Evolutionary conservation across 768 basidiomycete genomes (phyloP).

Genomic region (Boletus sp.): DNA sequence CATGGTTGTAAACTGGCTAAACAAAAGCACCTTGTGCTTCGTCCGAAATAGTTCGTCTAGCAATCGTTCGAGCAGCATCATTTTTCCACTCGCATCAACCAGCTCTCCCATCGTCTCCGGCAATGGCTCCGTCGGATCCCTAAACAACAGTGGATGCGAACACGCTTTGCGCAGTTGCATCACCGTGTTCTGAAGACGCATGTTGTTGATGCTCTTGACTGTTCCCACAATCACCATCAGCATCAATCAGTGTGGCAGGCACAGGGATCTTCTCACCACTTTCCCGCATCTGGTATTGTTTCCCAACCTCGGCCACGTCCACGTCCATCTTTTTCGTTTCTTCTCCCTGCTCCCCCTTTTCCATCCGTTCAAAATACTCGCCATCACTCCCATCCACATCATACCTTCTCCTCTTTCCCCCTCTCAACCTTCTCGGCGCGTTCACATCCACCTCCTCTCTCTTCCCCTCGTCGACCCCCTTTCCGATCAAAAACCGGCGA

Average conservation of each 20-base stretch:
- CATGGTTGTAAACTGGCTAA: conserved; percentile 96
- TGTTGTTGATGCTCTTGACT: conserved; percentile 88
- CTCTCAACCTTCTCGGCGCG: conserved; percentile 34
- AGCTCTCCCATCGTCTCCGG: conserved; percentile 74
- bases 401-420: conserved; percentile 44
- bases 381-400: conserved; percentile 56
- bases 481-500: conserved; percentile 54
- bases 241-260: neutral
- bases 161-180: conserved; percentile 98
- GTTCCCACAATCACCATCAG: conserved; percentile 1
- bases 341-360: conserved; percentile 43
- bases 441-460: conserved; percentile 30
- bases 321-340: conserved; percentile 38
- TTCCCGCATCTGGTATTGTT: conserved; percentile 54
- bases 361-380: conserved; percentile 63
- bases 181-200: conserved; percentile 89
- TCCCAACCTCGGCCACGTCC: conserved; percentile 51
- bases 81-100: conserved; percentile 88
- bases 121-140: conserved; percentile 30
- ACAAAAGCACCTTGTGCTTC: conserved; percentile 81
- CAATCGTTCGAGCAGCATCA: conserved; percentile 91
- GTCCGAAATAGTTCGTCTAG: conserved; percentile 76
- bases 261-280: conserved; percentile 47
- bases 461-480: conserved; percentile 26
- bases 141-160: conserved; percentile 89